phyloP scores from a whole-genome alignment of 2,329 filamentous ascomycete genomes.

The Alternaria tenuissima region DNA sequence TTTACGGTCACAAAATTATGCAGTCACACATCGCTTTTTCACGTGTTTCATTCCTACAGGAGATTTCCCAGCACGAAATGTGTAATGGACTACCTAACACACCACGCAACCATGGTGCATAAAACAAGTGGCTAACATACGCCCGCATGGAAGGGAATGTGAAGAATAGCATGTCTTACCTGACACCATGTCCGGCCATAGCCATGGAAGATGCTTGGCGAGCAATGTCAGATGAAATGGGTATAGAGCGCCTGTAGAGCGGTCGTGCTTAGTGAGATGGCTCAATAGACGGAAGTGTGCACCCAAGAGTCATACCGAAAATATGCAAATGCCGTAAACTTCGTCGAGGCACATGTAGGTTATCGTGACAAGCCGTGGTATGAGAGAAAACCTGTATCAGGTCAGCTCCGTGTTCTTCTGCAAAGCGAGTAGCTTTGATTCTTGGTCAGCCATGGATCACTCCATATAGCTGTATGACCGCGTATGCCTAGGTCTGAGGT shows the following conservation, averaged over 20 bases:
- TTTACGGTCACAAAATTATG: background rate
- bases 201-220: background rate
- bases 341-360: conserved; percentile 14
- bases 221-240: conserved; percentile 16
- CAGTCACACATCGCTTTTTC: background rate
- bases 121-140: conserved; percentile 1
- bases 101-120: background rate
- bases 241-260: conserved; percentile 41
- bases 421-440: conserved; percentile 10
- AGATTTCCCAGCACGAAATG: no score
- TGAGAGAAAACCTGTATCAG: conserved; percentile 9
- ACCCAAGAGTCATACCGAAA: conserved; percentile 33
- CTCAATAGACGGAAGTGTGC: conserved; percentile 16
- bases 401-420: conserved; percentile 11
- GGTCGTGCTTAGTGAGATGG: conserved; percentile 31
- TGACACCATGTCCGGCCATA: conserved; percentile 8
- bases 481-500: conserved; percentile 22
- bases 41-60: background rate
- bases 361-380: background rate
- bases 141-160: conserved; percentile 2
- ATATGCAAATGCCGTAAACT: conserved; percentile 33
- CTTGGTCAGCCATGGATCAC: conserved; percentile 4
- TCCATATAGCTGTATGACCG: conserved; percentile 1
- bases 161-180: conserved; percentile 12
- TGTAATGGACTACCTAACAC: background rate